These are phyloP conservation scores for Picea glauca DNA, from an alignment of 75 land plant genomes.

Conservation along the genomic window DNA sequence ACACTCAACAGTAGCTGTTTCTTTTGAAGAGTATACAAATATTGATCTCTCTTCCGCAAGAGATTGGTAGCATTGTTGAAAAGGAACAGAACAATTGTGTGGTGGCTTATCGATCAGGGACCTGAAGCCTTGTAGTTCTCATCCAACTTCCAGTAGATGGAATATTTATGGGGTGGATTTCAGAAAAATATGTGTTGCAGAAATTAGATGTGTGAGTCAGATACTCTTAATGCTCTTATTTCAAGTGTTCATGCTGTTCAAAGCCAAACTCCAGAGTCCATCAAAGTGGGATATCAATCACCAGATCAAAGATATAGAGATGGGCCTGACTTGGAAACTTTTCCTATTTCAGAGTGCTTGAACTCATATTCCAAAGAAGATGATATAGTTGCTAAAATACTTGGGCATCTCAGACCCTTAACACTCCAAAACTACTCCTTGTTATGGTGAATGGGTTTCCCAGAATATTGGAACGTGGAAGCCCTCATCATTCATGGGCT, in stretches of 20 bases:
- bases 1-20: not conserved
- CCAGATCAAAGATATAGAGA: not conserved
- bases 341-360: not conserved
- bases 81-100: not conserved
- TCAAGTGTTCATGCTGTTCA: slow-evolving; percentile 43
- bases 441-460: slow-evolving; percentile 84
- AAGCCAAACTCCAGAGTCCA: slow-evolving; percentile 4
- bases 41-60: not conserved
- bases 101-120: not conserved
- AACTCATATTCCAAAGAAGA: slow-evolving; percentile 22
- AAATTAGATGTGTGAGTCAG: slow-evolving; percentile 32
- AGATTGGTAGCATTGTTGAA: not conserved
- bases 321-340: not conserved
- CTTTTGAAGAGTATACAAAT: not conserved
- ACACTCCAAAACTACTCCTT: slow-evolving; percentile 44
- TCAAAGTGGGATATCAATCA: slow-evolving; percentile 9
- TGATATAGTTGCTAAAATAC: slow-evolving; percentile 58
- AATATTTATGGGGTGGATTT: not conserved
- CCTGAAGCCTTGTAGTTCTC: not conserved
- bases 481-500: slow-evolving; percentile 72
- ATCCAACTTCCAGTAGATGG: slow-evolving; percentile 3
- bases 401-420: slow-evolving; percentile 42
- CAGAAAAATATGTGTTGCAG: slow-evolving; percentile 7
- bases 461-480: slow-evolving; percentile 59
- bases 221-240: slow-evolving; percentile 42